Evolutionary conservation across 1,139 yeast species (phyloP).

Genomic region (Meyerozyma sp.): DNA sequence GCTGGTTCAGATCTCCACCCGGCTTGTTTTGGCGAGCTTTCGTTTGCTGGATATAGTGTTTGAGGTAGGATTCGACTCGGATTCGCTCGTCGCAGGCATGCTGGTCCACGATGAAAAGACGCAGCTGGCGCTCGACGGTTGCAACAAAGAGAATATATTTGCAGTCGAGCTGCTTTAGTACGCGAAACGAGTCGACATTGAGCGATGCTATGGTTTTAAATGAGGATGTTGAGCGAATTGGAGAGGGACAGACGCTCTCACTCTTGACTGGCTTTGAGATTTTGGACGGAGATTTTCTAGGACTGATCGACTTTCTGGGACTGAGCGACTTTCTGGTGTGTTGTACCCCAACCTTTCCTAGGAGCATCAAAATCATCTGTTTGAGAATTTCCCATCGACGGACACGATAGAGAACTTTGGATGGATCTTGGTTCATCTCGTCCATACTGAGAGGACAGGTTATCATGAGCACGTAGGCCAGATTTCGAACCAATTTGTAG

Average conservation of each 20-base stretch:
- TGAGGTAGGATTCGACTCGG: conserved; percentile 43
- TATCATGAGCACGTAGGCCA: conserved; percentile 30
- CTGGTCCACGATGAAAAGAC: conserved; percentile 54
- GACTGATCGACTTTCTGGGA: not conserved
- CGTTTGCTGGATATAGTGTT: conserved; percentile 20
- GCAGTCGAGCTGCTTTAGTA: conserved; percentile 49
- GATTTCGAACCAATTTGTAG: conserved; percentile 3
- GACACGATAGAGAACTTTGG: conserved; percentile 16
- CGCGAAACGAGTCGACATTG: conserved; percentile 2
- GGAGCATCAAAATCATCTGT: conserved; percentile 23
- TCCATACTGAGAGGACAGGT: conserved; percentile 20
- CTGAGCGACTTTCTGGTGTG: not conserved
- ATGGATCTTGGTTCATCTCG: conserved; percentile 40
- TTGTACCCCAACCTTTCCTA: conserved; percentile 5
- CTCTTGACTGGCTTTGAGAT: not conserved
- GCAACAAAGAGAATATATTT: conserved; percentile 49
- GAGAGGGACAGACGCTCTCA: not conserved
- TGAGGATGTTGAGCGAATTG: not conserved
- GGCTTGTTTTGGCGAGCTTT: conserved; percentile 4
- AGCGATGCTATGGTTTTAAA: not conserved
- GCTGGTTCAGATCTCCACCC: not conserved
- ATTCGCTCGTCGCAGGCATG: conserved; percentile 79
- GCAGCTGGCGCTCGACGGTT: conserved; percentile 2
- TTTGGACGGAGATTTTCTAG: not conserved
- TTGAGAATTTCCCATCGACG: conserved; percentile 16